Evolutionary conservation across 305 asterid genomes (phyloP), one percentile per base, ranked within the genome.

Genomic region (Solanum hybrid): DNA sequence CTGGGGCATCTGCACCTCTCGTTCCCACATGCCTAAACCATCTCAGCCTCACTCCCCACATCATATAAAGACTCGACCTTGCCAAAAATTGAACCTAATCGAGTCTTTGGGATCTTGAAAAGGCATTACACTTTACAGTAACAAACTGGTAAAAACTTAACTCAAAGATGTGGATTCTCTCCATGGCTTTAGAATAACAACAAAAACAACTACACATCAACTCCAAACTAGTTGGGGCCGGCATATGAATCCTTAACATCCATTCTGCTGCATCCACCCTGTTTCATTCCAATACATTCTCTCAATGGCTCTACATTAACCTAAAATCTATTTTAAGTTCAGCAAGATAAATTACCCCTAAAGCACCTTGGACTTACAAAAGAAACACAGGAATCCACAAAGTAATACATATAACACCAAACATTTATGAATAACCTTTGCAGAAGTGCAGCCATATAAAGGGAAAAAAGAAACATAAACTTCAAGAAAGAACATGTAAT

Each of bases 401-500:
- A 24, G 45, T 34, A 61, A 68, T 34, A 38, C 32, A 31, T 22
- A 45, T 27, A 39, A 13, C n/a, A 6, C 22, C 87, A 45, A 81
- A 32, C 73, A 22, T 65, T 7, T 24, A 45, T 51, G 79, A 33
- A 32, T 33, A 78, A 7, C 24, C 2, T 13, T 7, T 27, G 38
- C 89, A 88, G 32, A 75, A 75, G 17, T 29, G 36, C 31, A 79
- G 38, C 29, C 79, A 87, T 87, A 87, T 36, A 14, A 70, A 68
- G 33, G 68, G 3, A 6, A 11, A 75, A 17, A 38, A 41, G 76
- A 75, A 32, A 31, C 15, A 81, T 7, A 85, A 32, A 31, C 51
- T 87, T 27, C 87, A 31, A 24, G 51, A 6, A 88, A 91, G 90
- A 92, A 39, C 22, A 87, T 72, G 91, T 72, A 84, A 90, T 94